Evolutionary conservation across 257 asterid species (phyloP), one percentile per base, ranked within the genome.

Genomic region (Sherardia arvensis): DNA sequence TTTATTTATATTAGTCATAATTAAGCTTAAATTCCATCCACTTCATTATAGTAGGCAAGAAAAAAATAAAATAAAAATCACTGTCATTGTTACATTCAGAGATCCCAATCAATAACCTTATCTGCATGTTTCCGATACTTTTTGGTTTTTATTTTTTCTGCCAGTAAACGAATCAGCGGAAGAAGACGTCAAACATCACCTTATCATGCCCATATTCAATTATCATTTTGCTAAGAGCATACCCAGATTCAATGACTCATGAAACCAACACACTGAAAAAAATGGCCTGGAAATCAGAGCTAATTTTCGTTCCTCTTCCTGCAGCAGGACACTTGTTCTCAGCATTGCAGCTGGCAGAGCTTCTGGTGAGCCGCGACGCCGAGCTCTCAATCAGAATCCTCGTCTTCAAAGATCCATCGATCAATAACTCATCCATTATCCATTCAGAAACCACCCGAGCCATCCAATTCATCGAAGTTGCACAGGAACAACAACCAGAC

Each of bases 401-500:
- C 5, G 17, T 53, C 65, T 53, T 76, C 68, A 76, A 69, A 67
- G 34, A 2, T 20, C 75, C 71, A 63, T 68, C 53, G 23, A 17
- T 23, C 18, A 10, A 38, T 1, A 38, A 9, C 4, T 38, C 47
- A 38, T 38, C 47, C 10, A 38, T 38, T 38, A 38, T 38, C 47
- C 47, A 11, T 15, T 38, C 47, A 9, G 14, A 38, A 38, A 76
- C 4, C 74, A 77, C 12, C 33, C 68, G 1, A 60, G 66, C 2
- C 66, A 73, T 71, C 30, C 60, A 4, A 47, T 61, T 53, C 77
- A 69, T 36, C 79, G 82, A 1, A 0, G 7, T 8, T 45, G 34
- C 48, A 9, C 66, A 53, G 22, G 59, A 53, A 5, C 59, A 53
- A 27, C 64, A 53, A 5, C 59, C 45, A 9, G 8, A 25, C 3